Base-by-base conservation (phyloP, 176 grass and related monocot genomes). In the Rhynchospora pubera region DNA sequence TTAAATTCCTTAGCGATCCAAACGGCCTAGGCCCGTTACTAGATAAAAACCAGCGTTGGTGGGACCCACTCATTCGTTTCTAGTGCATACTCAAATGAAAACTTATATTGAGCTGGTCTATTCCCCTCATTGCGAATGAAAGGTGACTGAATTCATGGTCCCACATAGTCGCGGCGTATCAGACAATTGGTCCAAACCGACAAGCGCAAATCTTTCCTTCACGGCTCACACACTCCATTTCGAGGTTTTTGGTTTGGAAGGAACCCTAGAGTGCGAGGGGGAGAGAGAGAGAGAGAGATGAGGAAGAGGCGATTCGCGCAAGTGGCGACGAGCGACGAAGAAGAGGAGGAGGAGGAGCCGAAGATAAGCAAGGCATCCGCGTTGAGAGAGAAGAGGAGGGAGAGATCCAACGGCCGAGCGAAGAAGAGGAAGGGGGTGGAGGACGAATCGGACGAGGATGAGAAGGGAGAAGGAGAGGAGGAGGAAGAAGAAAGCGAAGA, bases 271-370 rank as follows among this genome's bases (percentile, higher is more conserved):
- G 58, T 6, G 32, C 7, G 4, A 19, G 30, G 57, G 8, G 5
- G 7, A 45, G 18, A 11, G 32, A 63, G 61, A 69, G n/a, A n/a
- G 60, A 39, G 16, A 62, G 81, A 68, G 61, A 98, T 98, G 96
- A 87, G 92, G 57, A 91, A 90, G 86, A 85, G 92, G 24, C 90
- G 96, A 30, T 84, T 90, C 21, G 63, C 89, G 48, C 92, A 84
- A 62, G 87, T 97, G 57, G 85, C 80, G 26, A 64, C 84, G 69
- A 91, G 85, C 77, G 90, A 89, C 62, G 92, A 92, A 56, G 89
- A 91, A 0, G 94, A 93, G 7, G 90, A 91, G 0, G 91, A 93
- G 15, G 66, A 42, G 13, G 60, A 80, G 12, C 67, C 57, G 76
- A 13, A 66, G 30, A 66, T n/a, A n/a, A n/a, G 24, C 23, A 88